Percentiles rank a stretch among this genome's conserved stretches.
Evolutionary conservation across 495 filamentous ascomycete genomes (phyloP).

Genomic region (Trichocladium uniseriatum): DNA sequence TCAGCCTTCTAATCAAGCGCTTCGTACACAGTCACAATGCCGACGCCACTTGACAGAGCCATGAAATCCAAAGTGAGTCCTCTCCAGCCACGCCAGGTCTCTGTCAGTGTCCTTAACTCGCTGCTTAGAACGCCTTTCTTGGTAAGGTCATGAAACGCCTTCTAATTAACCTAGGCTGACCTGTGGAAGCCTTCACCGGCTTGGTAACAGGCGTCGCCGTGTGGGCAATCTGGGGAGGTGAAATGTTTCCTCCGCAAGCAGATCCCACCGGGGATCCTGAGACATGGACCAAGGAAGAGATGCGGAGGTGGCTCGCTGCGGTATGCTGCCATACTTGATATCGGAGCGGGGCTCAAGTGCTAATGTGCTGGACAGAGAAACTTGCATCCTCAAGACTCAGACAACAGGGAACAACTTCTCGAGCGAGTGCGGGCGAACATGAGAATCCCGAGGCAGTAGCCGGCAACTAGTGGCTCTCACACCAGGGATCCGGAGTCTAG

Average conservation of each 20-base stretch:
- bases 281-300: slow-evolving; percentile 62
- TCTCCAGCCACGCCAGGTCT: background rate
- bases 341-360: background rate
- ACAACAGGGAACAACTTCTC: slow-evolving; percentile 65
- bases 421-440: slow-evolving; percentile 76
- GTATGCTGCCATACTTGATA: slow-evolving; percentile 41
- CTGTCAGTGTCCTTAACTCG: background rate
- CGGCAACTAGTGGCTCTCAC: no score
- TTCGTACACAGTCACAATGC: slow-evolving; percentile 37
- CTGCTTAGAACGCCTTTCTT: slow-evolving; percentile 38
- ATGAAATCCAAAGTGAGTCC: slow-evolving; percentile 62
- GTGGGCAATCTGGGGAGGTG: slow-evolving; percentile 75
- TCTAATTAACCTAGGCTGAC: background rate
- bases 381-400: slow-evolving; percentile 54
- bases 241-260: slow-evolving; percentile 59
- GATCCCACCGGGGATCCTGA: slow-evolving; percentile 78
- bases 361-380: slow-evolving; percentile 48
- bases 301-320: slow-evolving; percentile 63
- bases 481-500: no score
- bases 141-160: slow-evolving; percentile 33
- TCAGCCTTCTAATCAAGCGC: no score
- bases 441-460: slow-evolving; percentile 37
- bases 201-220: slow-evolving; percentile 73
- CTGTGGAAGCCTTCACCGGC: slow-evolving; percentile 56
- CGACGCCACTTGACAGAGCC: slow-evolving; percentile 69